Conservation (phyloP, 2,329 filamentous ascomycete species). For the Mycosphaerella arachidis region DNA sequence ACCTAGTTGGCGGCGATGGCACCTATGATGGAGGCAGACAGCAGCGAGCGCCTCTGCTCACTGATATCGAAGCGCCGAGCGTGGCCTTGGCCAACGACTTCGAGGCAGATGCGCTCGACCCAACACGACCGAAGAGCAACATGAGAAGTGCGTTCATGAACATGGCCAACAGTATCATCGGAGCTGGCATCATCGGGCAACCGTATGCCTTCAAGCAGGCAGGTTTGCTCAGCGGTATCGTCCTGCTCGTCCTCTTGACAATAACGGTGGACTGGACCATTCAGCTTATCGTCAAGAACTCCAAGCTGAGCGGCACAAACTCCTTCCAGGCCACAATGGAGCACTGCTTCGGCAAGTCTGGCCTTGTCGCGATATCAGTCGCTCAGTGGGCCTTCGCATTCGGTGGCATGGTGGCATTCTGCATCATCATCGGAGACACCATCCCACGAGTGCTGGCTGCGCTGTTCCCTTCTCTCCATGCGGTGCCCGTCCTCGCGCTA, state of each 20-base stretch:
- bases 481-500: conserved; percentile 73
- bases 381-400: conserved; percentile 99
- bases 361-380: conserved; percentile 81
- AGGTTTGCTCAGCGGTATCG: conserved; percentile 72
- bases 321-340: conserved; percentile 96
- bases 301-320: conserved; percentile 87
- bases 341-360: conserved; percentile 84
- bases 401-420: conserved; percentile 97
- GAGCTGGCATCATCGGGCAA: conserved; percentile 69
- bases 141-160: conserved; percentile 95
- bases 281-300: conserved; percentile 92
- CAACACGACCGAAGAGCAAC: conserved; percentile 73
- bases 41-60: conserved; percentile 66
- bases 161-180: conserved; percentile 98
- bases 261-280: conserved; percentile 96
- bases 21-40: conserved; percentile 35
- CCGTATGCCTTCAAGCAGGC: conserved; percentile 95
- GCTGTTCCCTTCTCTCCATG: conserved; percentile 69
- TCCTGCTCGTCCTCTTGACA: conserved; percentile 75
- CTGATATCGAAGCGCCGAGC: conserved; percentile 76
- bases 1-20: conserved; percentile 45
- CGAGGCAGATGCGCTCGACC: conserved; percentile 54
- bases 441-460: conserved; percentile 86
- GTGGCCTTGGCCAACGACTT: conserved; percentile 63
- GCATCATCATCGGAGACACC: conserved; percentile 92